Conservation (phyloP, 1,284 basidiomycete species). For the Puccinia horiana region DNA sequence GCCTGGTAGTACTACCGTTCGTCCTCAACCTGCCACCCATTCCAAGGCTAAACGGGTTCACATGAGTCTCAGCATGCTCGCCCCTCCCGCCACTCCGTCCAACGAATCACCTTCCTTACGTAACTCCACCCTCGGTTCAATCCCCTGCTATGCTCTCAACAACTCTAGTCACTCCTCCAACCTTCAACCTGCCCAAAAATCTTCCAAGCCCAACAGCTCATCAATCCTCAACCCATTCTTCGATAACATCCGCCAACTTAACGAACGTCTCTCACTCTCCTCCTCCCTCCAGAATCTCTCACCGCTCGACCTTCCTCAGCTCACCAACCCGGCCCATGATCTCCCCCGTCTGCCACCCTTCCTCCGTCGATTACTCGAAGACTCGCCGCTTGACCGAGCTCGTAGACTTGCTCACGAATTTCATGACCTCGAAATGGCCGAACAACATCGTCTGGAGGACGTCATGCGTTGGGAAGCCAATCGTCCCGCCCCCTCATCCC, state of each 20-base stretch:
- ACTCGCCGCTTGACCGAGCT: slow-evolving; percentile 66
- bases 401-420: slow-evolving; percentile 84
- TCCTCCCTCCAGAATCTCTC: slow-evolving; percentile 68
- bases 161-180: not conserved
- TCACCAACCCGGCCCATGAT: slow-evolving; percentile 60
- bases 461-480: slow-evolving; percentile 87
- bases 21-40: not conserved
- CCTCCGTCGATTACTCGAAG: slow-evolving; percentile 71
- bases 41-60: not conserved
- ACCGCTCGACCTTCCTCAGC: slow-evolving; percentile 70
- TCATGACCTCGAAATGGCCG: slow-evolving; percentile 82
- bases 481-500: slow-evolving; percentile 52
- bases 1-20: not conserved
- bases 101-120: not conserved
- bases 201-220: not conserved
- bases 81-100: not conserved
- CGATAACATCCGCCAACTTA: slow-evolving; percentile 91
- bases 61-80: slow-evolving; percentile 16
- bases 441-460: slow-evolving; percentile 82
- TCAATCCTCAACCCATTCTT: slow-evolving; percentile 62
- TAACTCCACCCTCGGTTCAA: not conserved
- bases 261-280: slow-evolving; percentile 69
- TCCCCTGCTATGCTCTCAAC: not conserved
- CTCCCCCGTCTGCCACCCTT: slow-evolving; percentile 71
- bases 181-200: not conserved